These are phyloP conservation scores for Haberlea rhodopensis DNA, from an alignment of 257 asterid species.

Conservation along the genomic window DNA sequence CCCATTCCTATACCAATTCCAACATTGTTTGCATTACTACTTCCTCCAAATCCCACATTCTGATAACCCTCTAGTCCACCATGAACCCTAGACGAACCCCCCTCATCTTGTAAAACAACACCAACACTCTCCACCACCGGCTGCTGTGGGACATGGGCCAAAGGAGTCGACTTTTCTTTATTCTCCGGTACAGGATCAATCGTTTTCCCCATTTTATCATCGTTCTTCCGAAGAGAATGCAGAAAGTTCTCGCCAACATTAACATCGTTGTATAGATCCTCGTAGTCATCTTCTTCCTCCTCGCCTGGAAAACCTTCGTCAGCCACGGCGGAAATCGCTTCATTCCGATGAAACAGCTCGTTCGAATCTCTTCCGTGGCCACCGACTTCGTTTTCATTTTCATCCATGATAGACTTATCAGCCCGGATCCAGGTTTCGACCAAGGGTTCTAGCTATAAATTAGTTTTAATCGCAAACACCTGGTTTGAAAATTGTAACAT, in stretches of 20 bases:
- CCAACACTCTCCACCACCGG: conserved; percentile 33
- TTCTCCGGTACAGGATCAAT: conserved; percentile 44
- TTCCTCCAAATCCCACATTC: conserved; percentile 42
- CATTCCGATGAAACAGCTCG: conserved; percentile 67
- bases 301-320: conserved; percentile 73
- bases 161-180: conserved; percentile 29
- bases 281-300: conserved; percentile 88
- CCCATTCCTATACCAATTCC: conserved; percentile 42
- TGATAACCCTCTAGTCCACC: conserved; percentile 40
- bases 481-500: neutral
- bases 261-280: conserved; percentile 94
- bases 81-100: conserved; percentile 33
- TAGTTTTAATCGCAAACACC: neutral
- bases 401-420: conserved; percentile 49
- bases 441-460: conserved; percentile 11
- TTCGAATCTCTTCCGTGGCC: conserved; percentile 47
- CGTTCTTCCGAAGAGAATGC: conserved; percentile 55
- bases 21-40: conserved; percentile 21
- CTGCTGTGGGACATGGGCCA: conserved; percentile 27
- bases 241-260: conserved; percentile 87
- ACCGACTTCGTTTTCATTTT: conserved; percentile 45
- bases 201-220: conserved; percentile 38
- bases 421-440: conserved; percentile 30
- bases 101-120: conserved; percentile 33
- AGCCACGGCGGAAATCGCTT: conserved; percentile 75